Base-by-base conservation (phyloP, 2,329 filamentous ascomycete genomes). In the Talaromyces sp. region DNA sequence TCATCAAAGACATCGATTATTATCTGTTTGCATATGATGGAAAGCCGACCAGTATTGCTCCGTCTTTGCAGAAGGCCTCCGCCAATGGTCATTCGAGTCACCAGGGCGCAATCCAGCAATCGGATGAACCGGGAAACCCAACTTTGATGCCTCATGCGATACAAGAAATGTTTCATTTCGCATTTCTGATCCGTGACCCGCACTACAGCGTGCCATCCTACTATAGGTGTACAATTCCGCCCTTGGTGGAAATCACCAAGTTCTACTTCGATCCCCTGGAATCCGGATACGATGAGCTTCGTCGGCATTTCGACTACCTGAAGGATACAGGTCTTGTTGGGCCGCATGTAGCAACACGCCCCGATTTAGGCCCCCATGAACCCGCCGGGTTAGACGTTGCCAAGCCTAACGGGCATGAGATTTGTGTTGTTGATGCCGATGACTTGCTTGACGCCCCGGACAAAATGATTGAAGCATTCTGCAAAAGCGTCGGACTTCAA, bases 1-100 rank as follows among this genome's bases (percentile, higher is more conserved):
- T 97, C 78, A 93, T 97, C 82, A 97, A 97, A 75, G 93, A 97
- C 74, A 97, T 97, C 77, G 87, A 89, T 47, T 88, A 96, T 75
- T 97, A 97, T 73, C 81, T 96, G 61, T 80, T 95, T 59, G 88
- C 90, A 6, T 89, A 90, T 3, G 78, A 89, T 58, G 79, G 81
- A 42, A 82, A 87, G 65, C 78, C 82, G 13, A 82, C 89, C 43
- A 78, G 77, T 44, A 85, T 94, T 57, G 91, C 90, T 9, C 88
- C 89, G 3, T 96, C 90, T n/a, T 80, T 96, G 45, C 66, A 5
- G 24, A 27, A 75, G 37, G 54, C 19, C 24, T 9, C n/a, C 32
- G 41, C 35, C 33, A 57, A 57, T 33, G 54, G 47, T 20, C 7
- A 67, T 43, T 57, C 53, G 13, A 54, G 49, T 27, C 4, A 16